These are phyloP conservation scores for Psilocybe subaeruginosa DNA, from an alignment of 768 basidiomycete species.

Conservation along the genomic window DNA sequence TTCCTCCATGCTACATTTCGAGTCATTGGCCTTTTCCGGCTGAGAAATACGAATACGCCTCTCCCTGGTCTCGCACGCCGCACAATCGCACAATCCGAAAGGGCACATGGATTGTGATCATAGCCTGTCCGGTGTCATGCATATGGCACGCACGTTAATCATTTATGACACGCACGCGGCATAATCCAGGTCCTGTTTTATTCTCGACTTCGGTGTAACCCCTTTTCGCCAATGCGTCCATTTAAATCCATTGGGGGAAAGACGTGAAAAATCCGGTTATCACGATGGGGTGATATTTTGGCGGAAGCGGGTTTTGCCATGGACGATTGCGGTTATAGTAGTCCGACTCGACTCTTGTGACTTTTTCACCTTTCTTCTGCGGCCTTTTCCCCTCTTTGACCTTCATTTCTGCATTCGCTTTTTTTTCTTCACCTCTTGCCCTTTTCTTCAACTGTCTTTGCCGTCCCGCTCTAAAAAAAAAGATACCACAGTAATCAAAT, in stretches of 20 bases:
- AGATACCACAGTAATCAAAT: conserved; percentile 1
- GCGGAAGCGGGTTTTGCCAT: no score
- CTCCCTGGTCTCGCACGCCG: no score
- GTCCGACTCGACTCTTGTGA: not conserved
- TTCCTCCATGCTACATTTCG: no score
- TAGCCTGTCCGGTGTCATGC: not conserved
- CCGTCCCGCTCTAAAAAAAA: not conserved
- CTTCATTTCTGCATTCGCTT: not conserved
- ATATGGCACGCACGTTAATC: not conserved
- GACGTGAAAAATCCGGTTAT: not conserved
- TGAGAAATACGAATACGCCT: no score
- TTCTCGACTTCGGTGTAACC: not conserved
- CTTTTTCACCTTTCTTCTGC: not conserved
- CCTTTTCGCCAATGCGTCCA: not conserved
- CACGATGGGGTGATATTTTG: not conserved
- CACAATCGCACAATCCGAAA: no score
- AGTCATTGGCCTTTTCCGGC: no score
- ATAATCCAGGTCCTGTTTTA: not conserved
- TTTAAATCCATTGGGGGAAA: not conserved
- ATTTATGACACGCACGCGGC: not conserved
- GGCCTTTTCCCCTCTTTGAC: not conserved
- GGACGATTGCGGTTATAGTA: no score
- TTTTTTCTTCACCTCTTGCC: not conserved
- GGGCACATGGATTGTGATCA: no score
- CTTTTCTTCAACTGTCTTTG: not conserved